Base-by-base conservation (phyloP, 768 basidiomycete species). In the Leccinum ochraceum region DNA sequence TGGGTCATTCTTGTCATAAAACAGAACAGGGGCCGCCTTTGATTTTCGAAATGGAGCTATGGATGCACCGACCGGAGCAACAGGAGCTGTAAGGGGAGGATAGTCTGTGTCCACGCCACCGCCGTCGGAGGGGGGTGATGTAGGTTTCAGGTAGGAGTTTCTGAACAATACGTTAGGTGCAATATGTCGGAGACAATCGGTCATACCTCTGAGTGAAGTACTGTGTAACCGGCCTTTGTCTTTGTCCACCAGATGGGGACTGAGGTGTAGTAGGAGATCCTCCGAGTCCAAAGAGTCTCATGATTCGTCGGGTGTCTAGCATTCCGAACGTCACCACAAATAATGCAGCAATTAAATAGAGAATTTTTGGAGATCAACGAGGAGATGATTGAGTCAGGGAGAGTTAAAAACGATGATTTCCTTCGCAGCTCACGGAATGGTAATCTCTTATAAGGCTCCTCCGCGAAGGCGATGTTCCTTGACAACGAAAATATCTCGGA, bases 1-100 rank as follows among this genome's bases (percentile, higher is more conserved):
- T 11, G 86, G 85, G 49, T 82, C 77, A 13, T 81, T 75, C 67
- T 83, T 88, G 64, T 88, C 80, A 64, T 89, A 89, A 69, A 89
- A 89, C 3, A 85, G 69, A 58, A 89, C 78, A 6, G 76, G 77
- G 7, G 71, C 68, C 9, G 75, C 73, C 22, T 71, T 73, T 24
- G 66, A 46, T 28, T 63, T 44, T 54, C 54, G 55, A 48, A 74
- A 74, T 14, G 73, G 73, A 26, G 73, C 64, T 53, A 74, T 59
- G 22, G 74, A 74, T 51, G 70, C 62, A 5, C 72, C 73, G 1
- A 53, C 34, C 5, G 74, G 74, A 54, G 62, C 56, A 34, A 69
- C 66, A 6, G 74, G 73, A 24, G 74, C 73, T 0, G 73, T 74
- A 28, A 75, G 69, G 5, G 74, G 74, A 30, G 73, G 74, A 57